These are phyloP conservation scores for Terfezia boudieri DNA, from an alignment of 495 filamentous ascomycete genomes.

Conservation along the genomic window DNA sequence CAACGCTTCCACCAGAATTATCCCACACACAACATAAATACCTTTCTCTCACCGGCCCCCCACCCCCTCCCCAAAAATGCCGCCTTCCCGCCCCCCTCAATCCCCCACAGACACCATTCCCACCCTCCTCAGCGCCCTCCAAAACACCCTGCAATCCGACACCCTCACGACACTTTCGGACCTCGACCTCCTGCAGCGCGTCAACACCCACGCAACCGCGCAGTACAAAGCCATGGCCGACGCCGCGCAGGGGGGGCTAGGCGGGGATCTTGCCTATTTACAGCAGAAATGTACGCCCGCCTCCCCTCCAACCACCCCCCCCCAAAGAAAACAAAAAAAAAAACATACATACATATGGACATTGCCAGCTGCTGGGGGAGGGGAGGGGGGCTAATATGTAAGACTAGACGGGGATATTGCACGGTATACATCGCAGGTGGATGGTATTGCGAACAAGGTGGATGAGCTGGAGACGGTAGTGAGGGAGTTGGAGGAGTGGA, in stretches of 20 bases:
- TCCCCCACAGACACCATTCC: background rate
- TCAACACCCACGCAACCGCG: constrained; percentile 16
- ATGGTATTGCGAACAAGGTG: constrained; percentile 15
- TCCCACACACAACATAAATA: background rate
- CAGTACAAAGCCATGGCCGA: constrained; percentile 18
- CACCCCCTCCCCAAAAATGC: background rate
- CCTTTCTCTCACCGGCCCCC: background rate
- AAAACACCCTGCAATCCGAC: constrained; percentile 1
- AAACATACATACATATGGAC: too few relatives aligned
- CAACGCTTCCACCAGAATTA: background rate
- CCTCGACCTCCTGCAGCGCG: constrained; percentile 16
- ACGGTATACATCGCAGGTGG: constrained; percentile 17
- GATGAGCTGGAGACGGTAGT: constrained; percentile 16
- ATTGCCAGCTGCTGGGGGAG: too few relatives aligned
- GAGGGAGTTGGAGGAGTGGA: constrained; percentile 19
- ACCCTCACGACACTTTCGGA: constrained; percentile 18
- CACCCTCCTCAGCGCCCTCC: background rate
- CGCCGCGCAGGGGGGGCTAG: constrained; percentile 11
- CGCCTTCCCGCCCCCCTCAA: background rate
- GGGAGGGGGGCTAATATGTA: too few relatives aligned
- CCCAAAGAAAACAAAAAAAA: too few relatives aligned
- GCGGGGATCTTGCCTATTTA: constrained; percentile 15
- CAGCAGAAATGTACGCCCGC: too few relatives aligned
- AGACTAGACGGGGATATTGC: constrained; percentile 15
- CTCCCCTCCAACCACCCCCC: too few relatives aligned